Evolutionary conservation across 1,284 basidiomycete genomes (phyloP).

Genomic region (Chondrostereum purpureum): DNA sequence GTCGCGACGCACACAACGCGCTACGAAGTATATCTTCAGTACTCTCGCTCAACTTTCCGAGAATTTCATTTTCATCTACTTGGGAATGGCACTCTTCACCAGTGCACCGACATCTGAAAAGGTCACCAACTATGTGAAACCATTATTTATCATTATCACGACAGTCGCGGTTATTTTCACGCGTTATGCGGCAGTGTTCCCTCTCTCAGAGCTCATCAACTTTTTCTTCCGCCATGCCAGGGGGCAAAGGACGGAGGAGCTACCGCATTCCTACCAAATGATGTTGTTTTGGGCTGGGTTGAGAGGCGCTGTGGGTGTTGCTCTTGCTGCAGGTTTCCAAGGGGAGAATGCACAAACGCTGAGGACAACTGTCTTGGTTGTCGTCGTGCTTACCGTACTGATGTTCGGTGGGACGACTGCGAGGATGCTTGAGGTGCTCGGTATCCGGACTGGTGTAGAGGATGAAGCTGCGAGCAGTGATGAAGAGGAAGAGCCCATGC

Average conservation of each 20-base stretch:
- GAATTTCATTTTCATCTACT: conserved; percentile 99
- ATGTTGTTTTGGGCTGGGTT: conserved; percentile 99
- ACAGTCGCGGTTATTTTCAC: conserved; percentile 90
- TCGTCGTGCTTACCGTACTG: conserved; percentile 93
- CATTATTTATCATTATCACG: conserved; percentile 89
- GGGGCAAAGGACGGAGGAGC: conserved; percentile 79
- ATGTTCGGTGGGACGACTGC: conserved; percentile 96
- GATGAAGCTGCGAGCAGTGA: conserved; percentile 81
- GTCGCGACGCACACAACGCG: conserved; percentile 90
- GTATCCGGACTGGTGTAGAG: conserved; percentile 93
- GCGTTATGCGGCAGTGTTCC: conserved; percentile 94
- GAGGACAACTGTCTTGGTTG: conserved; percentile 90
- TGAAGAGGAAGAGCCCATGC: conserved; percentile 62
- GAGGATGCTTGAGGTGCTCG: conserved; percentile 95
- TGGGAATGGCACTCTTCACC: conserved; percentile 94
- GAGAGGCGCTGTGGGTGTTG: conserved; percentile 94
- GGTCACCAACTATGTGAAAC: conserved; percentile 86
- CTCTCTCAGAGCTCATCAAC: conserved; percentile 94
- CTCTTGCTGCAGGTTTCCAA: conserved; percentile 91
- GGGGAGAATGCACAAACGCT: conserved; percentile 88
- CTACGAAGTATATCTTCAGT: conserved; percentile 94
- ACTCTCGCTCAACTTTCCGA: conserved; percentile 92
- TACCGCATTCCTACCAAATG: conserved; percentile 95
- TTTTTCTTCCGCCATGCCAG: conserved; percentile 79
- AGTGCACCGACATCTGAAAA: conserved; percentile 64